Conservation (phyloP, 148 eudicot species). For the Rhododendron simsii region DNA sequence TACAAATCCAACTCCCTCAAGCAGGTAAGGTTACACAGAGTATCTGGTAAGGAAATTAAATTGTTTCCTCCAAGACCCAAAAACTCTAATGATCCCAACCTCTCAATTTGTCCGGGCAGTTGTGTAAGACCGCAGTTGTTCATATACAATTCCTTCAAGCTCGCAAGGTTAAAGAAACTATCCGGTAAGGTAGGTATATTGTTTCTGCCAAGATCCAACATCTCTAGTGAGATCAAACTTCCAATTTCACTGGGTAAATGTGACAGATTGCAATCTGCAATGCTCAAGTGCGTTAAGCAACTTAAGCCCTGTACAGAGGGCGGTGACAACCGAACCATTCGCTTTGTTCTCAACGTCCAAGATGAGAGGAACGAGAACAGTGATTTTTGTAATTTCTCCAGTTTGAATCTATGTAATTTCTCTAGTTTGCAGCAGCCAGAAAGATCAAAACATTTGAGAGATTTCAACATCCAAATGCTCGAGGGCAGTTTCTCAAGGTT, state of each 20-base stretch:
- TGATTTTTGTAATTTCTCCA: neutral
- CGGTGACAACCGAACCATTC: neutral
- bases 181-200: neutral
- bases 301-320: neutral
- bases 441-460: neutral
- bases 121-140: neutral
- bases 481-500: neutral
- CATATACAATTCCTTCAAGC: neutral
- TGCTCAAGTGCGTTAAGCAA: neutral
- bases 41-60: neutral
- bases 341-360: neutral
- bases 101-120: neutral
- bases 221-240: neutral
- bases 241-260: constrained; percentile 8
- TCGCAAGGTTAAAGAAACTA: neutral
- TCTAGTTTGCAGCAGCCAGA: neutral
- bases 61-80: neutral
- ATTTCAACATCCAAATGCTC: neutral
- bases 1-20: neutral
- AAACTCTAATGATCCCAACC: neutral
- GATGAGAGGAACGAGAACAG: neutral
- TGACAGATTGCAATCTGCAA: neutral
- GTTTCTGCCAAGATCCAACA: neutral
- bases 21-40: neutral
- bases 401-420: too few species aligned